phyloP scores from a whole-genome alignment of 2,329 filamentous ascomycete genomes.

The Beauveria pseudobassiana region DNA sequence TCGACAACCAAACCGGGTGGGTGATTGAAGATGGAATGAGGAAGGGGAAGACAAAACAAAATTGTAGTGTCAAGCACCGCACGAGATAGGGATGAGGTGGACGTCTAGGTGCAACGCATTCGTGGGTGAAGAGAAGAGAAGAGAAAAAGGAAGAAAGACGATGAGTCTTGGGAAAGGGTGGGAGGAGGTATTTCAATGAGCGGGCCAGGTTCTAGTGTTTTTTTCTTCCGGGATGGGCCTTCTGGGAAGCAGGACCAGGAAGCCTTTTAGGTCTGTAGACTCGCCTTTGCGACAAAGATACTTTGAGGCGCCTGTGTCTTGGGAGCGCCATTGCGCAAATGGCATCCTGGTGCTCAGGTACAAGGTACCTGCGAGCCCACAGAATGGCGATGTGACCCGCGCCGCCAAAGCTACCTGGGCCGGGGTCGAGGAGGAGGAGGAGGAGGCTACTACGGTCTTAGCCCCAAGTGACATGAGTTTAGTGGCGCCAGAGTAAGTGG shows the following conservation, averaged over 20 bases:
- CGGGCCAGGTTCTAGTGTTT: conserved; percentile 11
- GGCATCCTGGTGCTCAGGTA: neutral
- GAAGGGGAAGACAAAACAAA: conserved; percentile 18
- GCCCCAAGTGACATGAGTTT: conserved; percentile 8
- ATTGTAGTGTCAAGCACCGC: conserved; percentile 37
- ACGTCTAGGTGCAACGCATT: conserved; percentile 38
- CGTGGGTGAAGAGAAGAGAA: conserved; percentile 39
- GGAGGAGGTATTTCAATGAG: conserved; percentile 34
- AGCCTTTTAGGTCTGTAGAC: neutral
- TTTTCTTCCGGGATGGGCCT: conserved; percentile 5
- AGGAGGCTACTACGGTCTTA: neutral
- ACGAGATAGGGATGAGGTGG: conserved; percentile 36
- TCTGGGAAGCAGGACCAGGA: conserved; percentile 8
- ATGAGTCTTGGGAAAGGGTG: conserved; percentile 22
- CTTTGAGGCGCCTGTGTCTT: neutral
- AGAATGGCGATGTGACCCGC: neutral
- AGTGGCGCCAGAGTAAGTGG: conserved; percentile 9
- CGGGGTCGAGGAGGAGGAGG: neutral
- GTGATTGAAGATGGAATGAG: conserved; percentile 19
- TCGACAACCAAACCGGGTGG: conserved; percentile 13
- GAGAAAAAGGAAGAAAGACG: conserved; percentile 26
- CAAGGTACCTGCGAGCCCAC: neutral
- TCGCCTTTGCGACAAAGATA: neutral
- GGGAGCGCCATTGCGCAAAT: conserved; percentile 3
- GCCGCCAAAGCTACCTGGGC: neutral